Conservation (phyloP, 106 monocot genomes). For the Apostasia ramifera region DNA sequence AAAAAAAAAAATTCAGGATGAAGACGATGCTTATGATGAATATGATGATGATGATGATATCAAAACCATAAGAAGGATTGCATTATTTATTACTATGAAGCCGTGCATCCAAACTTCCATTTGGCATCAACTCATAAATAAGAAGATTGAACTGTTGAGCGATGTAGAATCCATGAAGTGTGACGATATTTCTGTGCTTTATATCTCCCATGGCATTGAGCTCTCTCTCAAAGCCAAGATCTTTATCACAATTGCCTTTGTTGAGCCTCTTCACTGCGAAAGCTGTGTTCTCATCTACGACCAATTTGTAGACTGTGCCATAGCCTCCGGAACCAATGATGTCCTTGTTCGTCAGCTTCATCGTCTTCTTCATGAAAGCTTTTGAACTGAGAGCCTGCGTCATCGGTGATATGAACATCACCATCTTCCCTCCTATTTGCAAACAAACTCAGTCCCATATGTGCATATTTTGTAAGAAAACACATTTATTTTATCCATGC, state of each 20-base stretch:
- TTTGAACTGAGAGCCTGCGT: constrained; percentile 46
- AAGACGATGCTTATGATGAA: too few relatives aligned
- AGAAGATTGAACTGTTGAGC: constrained; percentile 68
- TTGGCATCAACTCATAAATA: constrained; percentile 85
- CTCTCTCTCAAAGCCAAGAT: constrained; percentile 76
- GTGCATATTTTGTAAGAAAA: too few relatives aligned
- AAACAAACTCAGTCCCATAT: not conserved
- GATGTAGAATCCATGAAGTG: constrained; percentile 73
- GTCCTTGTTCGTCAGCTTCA: constrained; percentile 80
- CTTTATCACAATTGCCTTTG: constrained; percentile 50
- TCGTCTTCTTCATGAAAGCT: constrained; percentile 55
- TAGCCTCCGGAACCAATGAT: constrained; percentile 81
- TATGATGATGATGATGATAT: too few relatives aligned
- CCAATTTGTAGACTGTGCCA: constrained; percentile 73
- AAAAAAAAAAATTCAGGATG: too few relatives aligned
- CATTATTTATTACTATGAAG: constrained; percentile 47
- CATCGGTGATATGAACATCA: constrained; percentile 50
- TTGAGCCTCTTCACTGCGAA: constrained; percentile 90
- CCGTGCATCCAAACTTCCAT: constrained; percentile 65
- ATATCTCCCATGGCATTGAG: constrained; percentile 75
- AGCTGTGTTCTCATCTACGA: constrained; percentile 34
- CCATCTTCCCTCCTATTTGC: constrained; percentile 64
- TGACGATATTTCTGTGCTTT: constrained; percentile 79
- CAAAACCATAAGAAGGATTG: not conserved
- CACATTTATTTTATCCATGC: too few relatives aligned